A percentile compares a stretch with the other conserved stretches of the same genome.
phyloP scores from a whole-genome alignment of 805 yeast species.

The Starmera amethionina region DNA sequence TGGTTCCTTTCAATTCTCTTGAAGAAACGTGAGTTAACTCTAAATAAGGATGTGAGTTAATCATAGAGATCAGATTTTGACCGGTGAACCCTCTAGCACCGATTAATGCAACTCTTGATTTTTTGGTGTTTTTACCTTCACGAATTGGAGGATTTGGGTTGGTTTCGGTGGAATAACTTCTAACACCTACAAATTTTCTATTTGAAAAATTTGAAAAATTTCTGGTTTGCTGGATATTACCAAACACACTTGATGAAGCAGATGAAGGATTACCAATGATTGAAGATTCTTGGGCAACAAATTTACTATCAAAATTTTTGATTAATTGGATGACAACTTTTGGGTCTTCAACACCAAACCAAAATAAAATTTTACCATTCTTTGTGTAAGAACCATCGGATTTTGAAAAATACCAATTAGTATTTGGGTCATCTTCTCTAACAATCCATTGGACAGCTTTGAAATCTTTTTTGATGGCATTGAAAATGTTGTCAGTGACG shows the following conservation, averaged over 20 bases:
- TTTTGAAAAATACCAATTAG: constrained; percentile 84
- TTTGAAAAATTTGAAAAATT: constrained; percentile 35
- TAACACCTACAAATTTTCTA: constrained; percentile 10
- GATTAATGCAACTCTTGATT: constrained; percentile 78
- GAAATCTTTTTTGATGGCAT: constrained; percentile 67
- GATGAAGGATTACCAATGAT: too few species aligned
- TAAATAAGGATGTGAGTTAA: constrained; percentile 78
- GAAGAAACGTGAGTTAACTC: constrained; percentile 92
- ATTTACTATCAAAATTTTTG: constrained; percentile 35
- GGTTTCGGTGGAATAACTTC: constrained; percentile 26
- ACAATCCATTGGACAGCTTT: constrained; percentile 77
- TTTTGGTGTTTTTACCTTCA: constrained; percentile 49
- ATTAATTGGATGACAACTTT: constrained; percentile 55
- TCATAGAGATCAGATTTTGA: constrained; percentile 78
- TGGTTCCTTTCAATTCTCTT: constrained; percentile 85
- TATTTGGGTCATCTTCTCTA: constrained; percentile 81
- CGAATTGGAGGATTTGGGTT: constrained; percentile 69
- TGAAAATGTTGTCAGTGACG: constrained; percentile 91
- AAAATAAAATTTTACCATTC: constrained; percentile 83
- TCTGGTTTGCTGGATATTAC: constrained; percentile 45
- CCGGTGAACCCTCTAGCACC: constrained; percentile 99
- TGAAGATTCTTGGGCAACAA: constrained; percentile 19
- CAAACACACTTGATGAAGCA: constrained; percentile 17
- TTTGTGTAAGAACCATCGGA: constrained; percentile 91
- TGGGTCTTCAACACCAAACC: constrained; percentile 80